Conservation (phyloP, 2,329 filamentous ascomycete species). For the Aspergillus intermedius region DNA sequence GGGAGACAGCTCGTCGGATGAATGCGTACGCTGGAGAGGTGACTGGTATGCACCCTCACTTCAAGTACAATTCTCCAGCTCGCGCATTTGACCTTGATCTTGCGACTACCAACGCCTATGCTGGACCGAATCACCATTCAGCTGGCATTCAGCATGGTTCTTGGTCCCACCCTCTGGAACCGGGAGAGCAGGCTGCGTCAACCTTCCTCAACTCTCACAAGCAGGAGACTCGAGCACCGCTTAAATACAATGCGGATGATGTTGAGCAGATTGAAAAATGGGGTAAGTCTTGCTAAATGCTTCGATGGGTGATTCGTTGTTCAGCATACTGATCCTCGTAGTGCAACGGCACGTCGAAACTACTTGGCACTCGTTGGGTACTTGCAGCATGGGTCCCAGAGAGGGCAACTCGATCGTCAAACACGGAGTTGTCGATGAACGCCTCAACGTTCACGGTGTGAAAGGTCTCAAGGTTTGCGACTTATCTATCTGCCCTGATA, state of each 20-base stretch:
- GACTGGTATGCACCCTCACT: conserved; percentile 61
- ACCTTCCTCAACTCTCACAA: conserved; percentile 58
- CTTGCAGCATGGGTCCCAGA: conserved; percentile 69
- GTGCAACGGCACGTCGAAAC: conserved; percentile 68
- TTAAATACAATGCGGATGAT: conserved; percentile 56
- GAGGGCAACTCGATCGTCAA: conserved; percentile 75
- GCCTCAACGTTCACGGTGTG: conserved; percentile 70
- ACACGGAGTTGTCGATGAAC: conserved; percentile 65
- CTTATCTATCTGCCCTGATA: conserved; percentile 69
- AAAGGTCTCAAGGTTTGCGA: conserved; percentile 72
- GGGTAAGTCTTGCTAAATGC: conserved; percentile 22
- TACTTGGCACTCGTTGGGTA: conserved; percentile 63
- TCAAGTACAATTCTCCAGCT: conserved; percentile 62
- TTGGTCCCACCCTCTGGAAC: conserved; percentile 58
- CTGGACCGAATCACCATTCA: conserved; percentile 63
- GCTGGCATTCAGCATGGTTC: conserved; percentile 67
- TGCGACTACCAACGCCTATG: conserved; percentile 67
- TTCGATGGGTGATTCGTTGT: not conserved
- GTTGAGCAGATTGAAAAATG: conserved; percentile 59
- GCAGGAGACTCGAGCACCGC: conserved; percentile 54
- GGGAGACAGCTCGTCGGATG: conserved; percentile 73
- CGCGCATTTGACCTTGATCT: conserved; percentile 67
- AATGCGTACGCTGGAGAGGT: conserved; percentile 71
- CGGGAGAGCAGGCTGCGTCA: conserved; percentile 46
- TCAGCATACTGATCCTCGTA: conserved; percentile 1